These are phyloP conservation scores for Thermothelomyces thermophilus DNA, from an alignment of 2,329 filamentous ascomycete species.

Conservation along the genomic window DNA sequence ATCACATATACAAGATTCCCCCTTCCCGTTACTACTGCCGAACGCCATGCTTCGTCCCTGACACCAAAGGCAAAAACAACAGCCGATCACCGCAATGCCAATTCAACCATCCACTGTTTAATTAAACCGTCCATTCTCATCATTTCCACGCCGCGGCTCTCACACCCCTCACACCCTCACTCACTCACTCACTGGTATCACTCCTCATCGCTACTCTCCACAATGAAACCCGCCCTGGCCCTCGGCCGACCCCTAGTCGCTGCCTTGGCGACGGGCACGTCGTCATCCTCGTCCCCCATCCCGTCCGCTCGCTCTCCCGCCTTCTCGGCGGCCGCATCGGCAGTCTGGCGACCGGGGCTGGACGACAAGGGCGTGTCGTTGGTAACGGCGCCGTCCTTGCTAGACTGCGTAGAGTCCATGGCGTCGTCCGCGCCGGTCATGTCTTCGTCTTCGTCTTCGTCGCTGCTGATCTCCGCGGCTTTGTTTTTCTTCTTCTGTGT, in stretches of 20 bases:
- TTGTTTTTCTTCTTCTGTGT: conserved; percentile 2
- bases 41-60: conserved; percentile 6
- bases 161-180: no score
- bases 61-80: neutral
- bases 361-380: conserved; percentile 37
- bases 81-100: neutral
- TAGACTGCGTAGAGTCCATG: conserved; percentile 13
- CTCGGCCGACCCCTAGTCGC: conserved; percentile 32
- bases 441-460: conserved; percentile 23
- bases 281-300: conserved; percentile 33
- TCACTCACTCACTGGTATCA: conserved; percentile 14
- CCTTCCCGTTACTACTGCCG: neutral
- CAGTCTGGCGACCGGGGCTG: conserved; percentile 29
- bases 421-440: conserved; percentile 26
- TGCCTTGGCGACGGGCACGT: conserved; percentile 14
- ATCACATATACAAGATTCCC: neutral
- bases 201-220: conserved; percentile 56
- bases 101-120: no score
- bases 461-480: conserved; percentile 3
- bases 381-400: conserved; percentile 23
- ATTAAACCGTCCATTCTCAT: no score
- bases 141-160: no score
- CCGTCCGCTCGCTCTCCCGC: conserved; percentile 16
- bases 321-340: conserved; percentile 27
- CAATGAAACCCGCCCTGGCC: conserved; percentile 47